phyloP scores from a whole-genome alignment of 192 early-diverging fungal species.

The Linnemannia schmuckeri region DNA sequence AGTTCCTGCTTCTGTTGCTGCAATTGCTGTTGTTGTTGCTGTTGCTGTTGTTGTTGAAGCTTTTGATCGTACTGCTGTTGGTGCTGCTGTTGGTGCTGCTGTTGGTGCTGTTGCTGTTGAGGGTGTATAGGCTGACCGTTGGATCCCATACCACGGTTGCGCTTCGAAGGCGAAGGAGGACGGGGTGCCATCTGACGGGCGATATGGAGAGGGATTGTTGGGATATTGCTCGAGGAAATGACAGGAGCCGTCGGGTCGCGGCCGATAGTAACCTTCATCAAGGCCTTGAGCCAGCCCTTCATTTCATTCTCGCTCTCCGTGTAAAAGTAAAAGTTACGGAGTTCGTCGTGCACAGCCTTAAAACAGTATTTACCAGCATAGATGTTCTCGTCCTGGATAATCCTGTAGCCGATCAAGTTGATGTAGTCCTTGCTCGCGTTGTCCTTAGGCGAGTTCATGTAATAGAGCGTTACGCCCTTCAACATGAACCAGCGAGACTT shows the following conservation, averaged over 20 bases:
- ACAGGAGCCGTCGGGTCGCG: conserved; percentile 68
- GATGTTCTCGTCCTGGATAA: conserved; percentile 73
- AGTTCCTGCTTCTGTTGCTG: conserved; percentile 11
- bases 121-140: conserved; percentile 48
- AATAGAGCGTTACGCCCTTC: conserved; percentile 68
- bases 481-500: conserved; percentile 74
- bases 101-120: conserved; percentile 34
- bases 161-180: conserved; percentile 51
- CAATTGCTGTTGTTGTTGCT: conserved; percentile 24
- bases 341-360: conserved; percentile 69
- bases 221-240: conserved; percentile 70
- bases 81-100: conserved; percentile 30
- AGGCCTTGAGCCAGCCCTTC: conserved; percentile 68
- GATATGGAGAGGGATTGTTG: conserved; percentile 66
- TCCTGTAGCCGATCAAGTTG: conserved; percentile 70
- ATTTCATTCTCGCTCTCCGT: conserved; percentile 66
- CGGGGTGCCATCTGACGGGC: conserved; percentile 69
- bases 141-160: conserved; percentile 28
- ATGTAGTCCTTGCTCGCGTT: conserved; percentile 68
- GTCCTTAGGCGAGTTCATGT: conserved; percentile 68
- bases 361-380: conserved; percentile 73
- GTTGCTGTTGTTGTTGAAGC: conserved; percentile 17
- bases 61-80: conserved; percentile 41
- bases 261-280: conserved; percentile 76
- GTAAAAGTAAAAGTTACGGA: conserved; percentile 72